phyloP scores from a whole-genome alignment of 1,139 yeast species.

The Yarrowia galli region DNA sequence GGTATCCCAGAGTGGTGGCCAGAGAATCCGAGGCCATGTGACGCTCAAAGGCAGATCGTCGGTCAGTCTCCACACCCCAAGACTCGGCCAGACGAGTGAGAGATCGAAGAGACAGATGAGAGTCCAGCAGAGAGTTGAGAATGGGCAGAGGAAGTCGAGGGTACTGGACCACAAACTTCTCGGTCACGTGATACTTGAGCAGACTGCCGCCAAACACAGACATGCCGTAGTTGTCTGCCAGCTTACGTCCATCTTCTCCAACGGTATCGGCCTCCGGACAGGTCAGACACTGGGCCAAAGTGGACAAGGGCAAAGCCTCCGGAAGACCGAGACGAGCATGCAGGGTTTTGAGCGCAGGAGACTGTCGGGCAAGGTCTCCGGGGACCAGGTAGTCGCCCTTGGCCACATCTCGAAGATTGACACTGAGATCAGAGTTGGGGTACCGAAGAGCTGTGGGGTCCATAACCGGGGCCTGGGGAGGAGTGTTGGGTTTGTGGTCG shows the following conservation, averaged over 20 bases:
- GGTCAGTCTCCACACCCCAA: conserved; percentile 92
- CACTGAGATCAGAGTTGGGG: conserved; percentile 9
- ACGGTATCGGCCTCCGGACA: conserved; percentile 54
- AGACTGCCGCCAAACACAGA: conserved; percentile 80
- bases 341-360: conserved; percentile 78
- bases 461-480: conserved; percentile 15
- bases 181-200: conserved; percentile 76
- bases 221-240: conserved; percentile 80
- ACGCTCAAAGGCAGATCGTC: conserved; percentile 67
- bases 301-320: conserved; percentile 61
- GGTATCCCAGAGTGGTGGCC: conserved; percentile 52
- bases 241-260: conserved; percentile 49
- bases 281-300: conserved; percentile 81
- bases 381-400: conserved; percentile 45
- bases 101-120: conserved; percentile 71
- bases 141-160: conserved; percentile 90
- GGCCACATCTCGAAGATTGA: background rate
- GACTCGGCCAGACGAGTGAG: conserved; percentile 66
- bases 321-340: conserved; percentile 69
- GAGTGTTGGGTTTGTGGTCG: background rate
- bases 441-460: conserved; percentile 16
- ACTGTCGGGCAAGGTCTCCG: conserved; percentile 59
- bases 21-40: conserved; percentile 74
- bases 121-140: conserved; percentile 73
- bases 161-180: conserved; percentile 72